phyloP scores from a whole-genome alignment of 2,329 filamentous ascomycete species.

The Taxawa tesnikishii region DNA sequence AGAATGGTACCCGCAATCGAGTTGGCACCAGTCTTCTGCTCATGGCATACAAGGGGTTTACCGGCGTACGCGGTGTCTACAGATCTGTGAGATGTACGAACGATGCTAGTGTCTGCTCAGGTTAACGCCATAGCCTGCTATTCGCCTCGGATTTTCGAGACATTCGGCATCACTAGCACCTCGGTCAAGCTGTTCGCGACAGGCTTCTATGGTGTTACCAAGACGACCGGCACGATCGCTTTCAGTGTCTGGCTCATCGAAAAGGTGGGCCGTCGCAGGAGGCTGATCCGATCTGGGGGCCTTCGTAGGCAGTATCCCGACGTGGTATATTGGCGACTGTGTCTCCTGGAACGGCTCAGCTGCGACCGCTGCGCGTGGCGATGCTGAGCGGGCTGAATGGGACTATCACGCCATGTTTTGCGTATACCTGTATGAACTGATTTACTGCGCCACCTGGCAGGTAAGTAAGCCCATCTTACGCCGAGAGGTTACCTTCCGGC shows the following conservation, averaged over 20 bases:
- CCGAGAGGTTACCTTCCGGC: too few species aligned
- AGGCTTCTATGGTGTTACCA: slow-evolving; percentile 36
- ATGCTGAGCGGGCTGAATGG: slow-evolving; percentile 30
- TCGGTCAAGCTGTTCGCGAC: slow-evolving; percentile 33
- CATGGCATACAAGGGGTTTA: slow-evolving; percentile 25
- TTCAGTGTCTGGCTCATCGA: slow-evolving; percentile 27
- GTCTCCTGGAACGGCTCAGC: slow-evolving; percentile 40
- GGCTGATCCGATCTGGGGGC: slow-evolving; percentile 38
- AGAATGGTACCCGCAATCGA: slow-evolving; percentile 25
- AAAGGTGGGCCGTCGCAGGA: slow-evolving; percentile 25
- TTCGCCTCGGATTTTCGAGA: slow-evolving; percentile 24
- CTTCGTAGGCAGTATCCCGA: slow-evolving; percentile 33
- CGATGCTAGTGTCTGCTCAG: not conserved
- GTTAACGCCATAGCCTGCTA: slow-evolving; percentile 25
- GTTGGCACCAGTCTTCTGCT: slow-evolving; percentile 25
- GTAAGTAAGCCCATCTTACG: slow-evolving; percentile 12
- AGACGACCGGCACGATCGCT: slow-evolving; percentile 24
- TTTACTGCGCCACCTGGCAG: slow-evolving; percentile 36
- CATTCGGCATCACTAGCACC: slow-evolving; percentile 32
- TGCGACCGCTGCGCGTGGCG: slow-evolving; percentile 30
- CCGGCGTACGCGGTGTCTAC: slow-evolving; percentile 12
- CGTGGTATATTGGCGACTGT: slow-evolving; percentile 42
- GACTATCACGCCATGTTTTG: slow-evolving; percentile 42
- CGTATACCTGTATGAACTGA: slow-evolving; percentile 44
- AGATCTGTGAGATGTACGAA: not conserved